These are phyloP conservation scores for Stagonosporopsis cucurbitacearum DNA, from an alignment of 2,329 filamentous ascomycete genomes.

Conservation along the genomic window DNA sequence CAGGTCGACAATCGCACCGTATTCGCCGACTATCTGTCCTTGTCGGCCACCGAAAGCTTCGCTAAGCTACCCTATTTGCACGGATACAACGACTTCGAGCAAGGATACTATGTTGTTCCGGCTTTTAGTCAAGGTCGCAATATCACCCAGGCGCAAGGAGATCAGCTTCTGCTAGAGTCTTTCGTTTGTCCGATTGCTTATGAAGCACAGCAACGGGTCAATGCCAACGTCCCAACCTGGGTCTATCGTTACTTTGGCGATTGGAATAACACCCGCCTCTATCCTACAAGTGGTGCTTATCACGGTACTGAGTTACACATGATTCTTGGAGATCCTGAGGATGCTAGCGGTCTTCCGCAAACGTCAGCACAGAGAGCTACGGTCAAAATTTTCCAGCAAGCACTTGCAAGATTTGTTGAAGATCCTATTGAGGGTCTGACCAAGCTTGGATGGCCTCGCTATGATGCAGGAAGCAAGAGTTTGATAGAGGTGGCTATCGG, in stretches of 20 bases:
- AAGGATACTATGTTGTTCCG: constrained; percentile 29
- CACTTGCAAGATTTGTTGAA: constrained; percentile 27
- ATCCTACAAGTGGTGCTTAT: constrained; percentile 31
- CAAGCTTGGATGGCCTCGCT: constrained; percentile 24
- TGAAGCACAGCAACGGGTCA: constrained; percentile 16
- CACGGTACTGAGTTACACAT: constrained; percentile 34
- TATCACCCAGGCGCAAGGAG: constrained; percentile 20
- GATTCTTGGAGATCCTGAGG: constrained; percentile 30
- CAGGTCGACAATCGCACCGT: constrained; percentile 28
- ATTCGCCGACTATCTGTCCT: constrained; percentile 30
- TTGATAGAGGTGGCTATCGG: constrained; percentile 21
- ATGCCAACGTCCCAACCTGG: constrained; percentile 23
- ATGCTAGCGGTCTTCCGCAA: constrained; percentile 21
- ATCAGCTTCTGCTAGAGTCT: constrained; percentile 22
- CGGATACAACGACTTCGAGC: constrained; percentile 29
- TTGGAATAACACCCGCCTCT: constrained; percentile 28
- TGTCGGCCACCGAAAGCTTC: constrained; percentile 18
- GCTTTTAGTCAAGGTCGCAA: constrained; percentile 28
- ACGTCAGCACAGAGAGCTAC: constrained; percentile 20
- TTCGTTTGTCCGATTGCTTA: constrained; percentile 26
- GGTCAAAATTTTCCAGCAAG: constrained; percentile 23
- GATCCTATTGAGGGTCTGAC: constrained; percentile 23
- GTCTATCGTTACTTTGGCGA: constrained; percentile 31
- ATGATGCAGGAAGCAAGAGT: constrained; percentile 15
- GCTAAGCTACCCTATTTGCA: constrained; percentile 26